Conservation (phyloP, 2,329 filamentous ascomycete genomes). For the Penicillium verrucosum region DNA sequence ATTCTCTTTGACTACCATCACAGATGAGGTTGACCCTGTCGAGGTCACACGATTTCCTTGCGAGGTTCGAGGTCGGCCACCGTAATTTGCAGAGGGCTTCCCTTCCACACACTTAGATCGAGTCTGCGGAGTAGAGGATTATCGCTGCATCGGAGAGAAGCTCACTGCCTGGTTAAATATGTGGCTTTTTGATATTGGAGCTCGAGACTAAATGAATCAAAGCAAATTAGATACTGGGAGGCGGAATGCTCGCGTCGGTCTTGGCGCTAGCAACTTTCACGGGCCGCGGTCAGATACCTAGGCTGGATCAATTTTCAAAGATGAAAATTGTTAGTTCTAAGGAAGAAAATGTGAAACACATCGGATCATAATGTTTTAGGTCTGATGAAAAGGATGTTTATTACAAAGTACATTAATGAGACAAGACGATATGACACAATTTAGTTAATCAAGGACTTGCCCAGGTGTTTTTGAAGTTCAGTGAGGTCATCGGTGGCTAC, state of each 20-base stretch:
- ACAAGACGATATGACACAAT: conserved; percentile 5
- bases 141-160: conserved; percentile 5
- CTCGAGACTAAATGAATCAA: conserved; percentile 1
- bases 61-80: conserved; percentile 4
- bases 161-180: background rate
- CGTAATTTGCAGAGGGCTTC: background rate
- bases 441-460: background rate
- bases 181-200: background rate
- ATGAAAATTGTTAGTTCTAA: conserved; percentile 1
- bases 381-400: background rate
- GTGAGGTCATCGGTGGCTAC: conserved; percentile 28
- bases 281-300: conserved; percentile 18
- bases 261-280: conserved; percentile 24
- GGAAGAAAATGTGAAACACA: background rate
- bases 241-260: conserved; percentile 25
- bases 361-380: too few species aligned
- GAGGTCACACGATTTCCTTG: conserved; percentile 9
- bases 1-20: conserved; percentile 29
- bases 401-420: background rate
- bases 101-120: conserved; percentile 2
- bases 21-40: conserved; percentile 15
- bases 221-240: conserved; percentile 15
- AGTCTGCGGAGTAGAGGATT: background rate
- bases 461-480: conserved; percentile 7
- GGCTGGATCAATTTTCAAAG: background rate